Base-by-base conservation (phyloP, 1,284 basidiomycete genomes). In the Xanthoconium separans region DNA sequence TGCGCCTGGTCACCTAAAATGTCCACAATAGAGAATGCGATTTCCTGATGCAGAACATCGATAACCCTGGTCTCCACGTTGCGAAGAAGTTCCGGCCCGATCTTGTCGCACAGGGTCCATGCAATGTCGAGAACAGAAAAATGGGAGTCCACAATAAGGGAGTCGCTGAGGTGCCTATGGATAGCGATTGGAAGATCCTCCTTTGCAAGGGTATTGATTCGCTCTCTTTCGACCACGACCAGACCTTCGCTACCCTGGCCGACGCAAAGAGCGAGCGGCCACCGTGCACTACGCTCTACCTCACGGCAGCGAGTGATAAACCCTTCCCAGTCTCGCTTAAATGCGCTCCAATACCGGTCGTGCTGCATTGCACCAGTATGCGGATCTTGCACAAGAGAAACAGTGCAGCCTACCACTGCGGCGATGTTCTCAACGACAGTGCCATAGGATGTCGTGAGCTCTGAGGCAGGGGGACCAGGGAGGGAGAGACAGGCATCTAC, bases 261-360 rank as follows among this genome's bases (percentile, higher is more conserved):
- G 27, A 77, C 65, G 34, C 83, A 85, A 34, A 93, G 75, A 13
- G 80, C 78, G 15, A 95, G 77, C 0, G 93, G 92, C 87, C 90
- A 91, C 44, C 93, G 81, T 22, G 89, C 91, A 60, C 85, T 85
- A 45, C 89, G 84, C 71, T 96, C 93, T 13, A 93, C 78, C 62
- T 95, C 92, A 53, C 91, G 83, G 62, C 91, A 93, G 41, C 91
- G 81, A 13, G 94, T 89, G 58, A 95, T 85, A 65, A 96, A 92
- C 2, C 93, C 91, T 64, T 96, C 89, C 93, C 94, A 97, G 63
- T 97, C 93, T 39, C 90, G 77, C 69, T 93, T 95, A 58, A 95
- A 73, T 0, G 87, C 84, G 62, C 83, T 88, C 82, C 90, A 89
- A 68, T 91, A 95, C 18, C 84, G 84, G 46, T 84, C 83, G 61